Base-by-base conservation (phyloP, 306 rosid species). In the Cercis canadensis region DNA sequence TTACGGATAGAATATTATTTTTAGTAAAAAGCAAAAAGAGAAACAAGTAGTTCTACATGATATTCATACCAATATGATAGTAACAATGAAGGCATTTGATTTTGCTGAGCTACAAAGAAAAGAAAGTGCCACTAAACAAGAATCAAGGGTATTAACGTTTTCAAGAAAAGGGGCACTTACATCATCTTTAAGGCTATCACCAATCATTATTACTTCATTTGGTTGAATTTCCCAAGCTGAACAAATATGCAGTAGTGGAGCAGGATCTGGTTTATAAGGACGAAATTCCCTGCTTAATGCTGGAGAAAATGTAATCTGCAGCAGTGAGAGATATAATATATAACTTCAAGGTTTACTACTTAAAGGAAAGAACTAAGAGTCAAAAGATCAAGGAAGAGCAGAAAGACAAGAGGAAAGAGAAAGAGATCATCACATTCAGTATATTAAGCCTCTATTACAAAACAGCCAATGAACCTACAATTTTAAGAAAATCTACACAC, bases 121-220 rank as follows among this genome's bases (percentile, higher is more conserved):
- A 39, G 40, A 32, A 59, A 31, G 45, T 54, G 13, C 36, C 19
- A 46, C 55, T 10, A 52, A 34, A 36, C 44, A 50, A 10, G 33
- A n/a, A 70, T 45, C 29, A 73, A 64, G 69, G 49, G 60, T 50
- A 49, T 33, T 37, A 39, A 46, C 41, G 10, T 19, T 24, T 63
- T 19, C 50, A 32, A 17, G 44, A 51, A 56, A 45, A 50, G 57
- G 41, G 34, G 13, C 46, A 70, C 97, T 81, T 73, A 90, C 98
- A 65, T 94, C 97, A 77, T 94, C 97, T 83, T 85, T 87, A 55
- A 94, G 98, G 74, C 96, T 90, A 73, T 94, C 97, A 19, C 98
- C 98, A 0, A 94, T 62, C 98, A 94, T 94, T 57, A 90, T 87
- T 24, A 94, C 96, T 89, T 94, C 96, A 80, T 66, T 73, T 34